phyloP scores from a whole-genome alignment of 768 basidiomycete species.

The Thelephora ganbajun region DNA sequence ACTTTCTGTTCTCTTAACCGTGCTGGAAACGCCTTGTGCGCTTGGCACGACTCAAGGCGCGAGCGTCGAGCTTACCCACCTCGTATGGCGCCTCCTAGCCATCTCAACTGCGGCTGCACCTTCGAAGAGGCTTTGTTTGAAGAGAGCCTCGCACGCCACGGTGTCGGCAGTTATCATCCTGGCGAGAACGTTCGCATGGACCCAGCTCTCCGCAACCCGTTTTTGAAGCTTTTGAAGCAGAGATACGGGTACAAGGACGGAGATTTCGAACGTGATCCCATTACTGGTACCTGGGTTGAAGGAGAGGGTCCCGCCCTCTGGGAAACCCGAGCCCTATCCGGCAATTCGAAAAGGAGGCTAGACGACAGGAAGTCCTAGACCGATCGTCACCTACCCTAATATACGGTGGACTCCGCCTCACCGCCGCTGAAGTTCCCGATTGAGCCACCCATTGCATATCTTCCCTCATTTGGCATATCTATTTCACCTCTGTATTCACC shows the following conservation, averaged over 20 bases:
- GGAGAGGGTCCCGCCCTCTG: constrained; percentile 50
- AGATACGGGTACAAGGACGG: constrained; percentile 75
- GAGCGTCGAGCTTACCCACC: constrained; percentile 69
- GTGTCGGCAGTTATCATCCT: constrained; percentile 70
- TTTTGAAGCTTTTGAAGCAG: constrained; percentile 54
- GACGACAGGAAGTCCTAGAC: neutral
- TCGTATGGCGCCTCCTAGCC: constrained; percentile 63
- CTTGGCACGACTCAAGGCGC: constrained; percentile 82
- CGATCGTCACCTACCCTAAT: no score
- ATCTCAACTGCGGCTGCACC: constrained; percentile 79
- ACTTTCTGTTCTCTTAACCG: constrained; percentile 73
- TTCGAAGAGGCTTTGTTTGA: constrained; percentile 79
- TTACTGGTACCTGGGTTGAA: constrained; percentile 51
- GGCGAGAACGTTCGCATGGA: constrained; percentile 85
- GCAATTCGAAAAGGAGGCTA: constrained; percentile 19
- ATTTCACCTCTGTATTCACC: no score
- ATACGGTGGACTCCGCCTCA: no score
- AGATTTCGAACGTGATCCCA: constrained; percentile 65
- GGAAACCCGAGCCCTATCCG: constrained; percentile 40
- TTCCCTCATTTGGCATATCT: no score
- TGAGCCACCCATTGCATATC: no score
- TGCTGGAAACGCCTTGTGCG: constrained; percentile 78
- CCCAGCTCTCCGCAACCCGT: constrained; percentile 69
- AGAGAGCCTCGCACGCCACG: constrained; percentile 66
- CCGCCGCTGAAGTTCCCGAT: no score